Conservation (phyloP, 108 stramenopile genomes). For the Mediolabrus comicus region DNA sequence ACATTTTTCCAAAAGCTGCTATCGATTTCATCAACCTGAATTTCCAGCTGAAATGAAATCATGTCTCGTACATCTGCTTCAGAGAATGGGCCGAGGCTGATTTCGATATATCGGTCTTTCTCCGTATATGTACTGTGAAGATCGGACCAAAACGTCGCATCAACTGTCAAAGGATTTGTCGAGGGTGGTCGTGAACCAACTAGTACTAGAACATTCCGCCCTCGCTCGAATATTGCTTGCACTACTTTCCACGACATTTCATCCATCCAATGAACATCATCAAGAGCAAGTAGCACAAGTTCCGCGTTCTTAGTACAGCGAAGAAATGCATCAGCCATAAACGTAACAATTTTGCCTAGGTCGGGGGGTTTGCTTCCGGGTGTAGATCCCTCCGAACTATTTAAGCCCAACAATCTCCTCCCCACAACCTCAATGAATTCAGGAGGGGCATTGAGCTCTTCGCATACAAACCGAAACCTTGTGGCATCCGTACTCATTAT, state of each 20-base stretch:
- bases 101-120: conserved; percentile 42
- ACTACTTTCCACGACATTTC: conserved; percentile 70
- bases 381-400: background rate
- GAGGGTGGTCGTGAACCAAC: conserved; percentile 45
- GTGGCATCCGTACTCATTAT: conserved; percentile 22
- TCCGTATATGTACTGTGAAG: conserved; percentile 23
- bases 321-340: conserved; percentile 61
- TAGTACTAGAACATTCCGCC: conserved; percentile 55
- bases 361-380: conserved; percentile 20
- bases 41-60: conserved; percentile 45
- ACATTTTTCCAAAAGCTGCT: conserved; percentile 44
- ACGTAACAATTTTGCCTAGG: conserved; percentile 50
- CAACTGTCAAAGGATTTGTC: conserved; percentile 30
- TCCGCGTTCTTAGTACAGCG: conserved; percentile 44
- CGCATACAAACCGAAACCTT: conserved; percentile 48
- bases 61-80: conserved; percentile 48
- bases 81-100: conserved; percentile 45
- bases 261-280: conserved; percentile 69
- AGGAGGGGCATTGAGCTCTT: conserved; percentile 55
- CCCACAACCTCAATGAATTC: conserved; percentile 64
- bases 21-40: conserved; percentile 40
- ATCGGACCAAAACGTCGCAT: conserved; percentile 51
- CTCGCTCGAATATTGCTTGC: conserved; percentile 38
- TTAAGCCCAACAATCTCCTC: conserved; percentile 31
- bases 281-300: conserved; percentile 63